Evolutionary conservation across 1,284 basidiomycete species (phyloP), one percentile per base, ranked within the genome.

Genomic region (Xerocomus subilludens): DNA sequence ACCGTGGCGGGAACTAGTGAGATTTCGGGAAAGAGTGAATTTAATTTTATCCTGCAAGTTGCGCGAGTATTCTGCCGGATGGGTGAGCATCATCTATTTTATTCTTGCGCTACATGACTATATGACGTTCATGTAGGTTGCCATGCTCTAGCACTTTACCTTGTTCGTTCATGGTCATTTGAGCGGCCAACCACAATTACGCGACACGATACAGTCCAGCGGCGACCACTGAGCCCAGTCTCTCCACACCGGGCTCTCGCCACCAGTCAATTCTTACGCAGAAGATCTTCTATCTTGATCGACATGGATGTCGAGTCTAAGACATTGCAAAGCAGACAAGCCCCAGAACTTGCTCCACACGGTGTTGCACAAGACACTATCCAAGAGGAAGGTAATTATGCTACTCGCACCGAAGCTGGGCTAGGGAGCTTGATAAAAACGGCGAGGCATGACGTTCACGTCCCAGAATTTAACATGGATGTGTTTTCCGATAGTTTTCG

Each of bases 31-130:
- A 90, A 90, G 70, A 91, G 92, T 30, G 96, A 98, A 81, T 98
- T 96, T 84, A 96, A 95, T 82, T 98, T 98, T 83, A 95, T 98
- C 11, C 87, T 97, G 55, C 96, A 98, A 85, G 96, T 96, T 78
- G 94, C 96, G 2, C 90, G 95, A 33, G 95, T 97, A 6, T 96
- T 98, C 80, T 95, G 93, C 80, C 89, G 95, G 69, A 97, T 98
- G 96, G 97, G 96, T 96, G 76, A 70, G 92, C 83, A 10, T n/a
- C 47, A 68, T 68, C 49, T 38, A 53, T 62, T 51, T 25, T 55
- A 51, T 47, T 27, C 45, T 42, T 8, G 23, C 10, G 70, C n/a
- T 53, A 47, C 62, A 67, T 64, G 66, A 69, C 32, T 60, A 42
- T 42, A 30, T 72, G 72, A 73, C 60, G 36, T 65, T 69, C 70